phyloP scores from a whole-genome alignment of 2,329 filamentous ascomycete species.

The Pseudophaeomoniella oleicola region DNA sequence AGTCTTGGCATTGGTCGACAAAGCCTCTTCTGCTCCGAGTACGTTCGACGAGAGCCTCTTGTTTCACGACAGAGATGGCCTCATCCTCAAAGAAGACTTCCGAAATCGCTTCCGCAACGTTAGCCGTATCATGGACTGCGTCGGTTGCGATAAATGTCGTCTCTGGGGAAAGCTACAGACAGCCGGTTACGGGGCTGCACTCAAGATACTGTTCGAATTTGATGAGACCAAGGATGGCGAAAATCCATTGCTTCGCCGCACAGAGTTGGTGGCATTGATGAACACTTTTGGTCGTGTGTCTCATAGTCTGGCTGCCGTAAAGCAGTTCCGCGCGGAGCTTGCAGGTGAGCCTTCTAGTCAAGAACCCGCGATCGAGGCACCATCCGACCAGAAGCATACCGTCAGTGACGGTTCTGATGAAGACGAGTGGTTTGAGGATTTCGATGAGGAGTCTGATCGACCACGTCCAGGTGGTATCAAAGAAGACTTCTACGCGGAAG shows the following conservation, averaged over 20 bases:
- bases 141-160: slow-evolving; percentile 95
- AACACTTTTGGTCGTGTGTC: slow-evolving; percentile 86
- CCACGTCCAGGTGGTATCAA: slow-evolving; percentile 23
- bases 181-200: slow-evolving; percentile 79
- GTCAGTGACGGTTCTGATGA: slow-evolving; percentile 1
- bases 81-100: slow-evolving; percentile 89
- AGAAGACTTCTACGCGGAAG: slow-evolving; percentile 51
- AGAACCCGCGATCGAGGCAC: slow-evolving; percentile 21
- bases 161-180: slow-evolving; percentile 97
- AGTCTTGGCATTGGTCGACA: slow-evolving; percentile 59
- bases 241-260: slow-evolving; percentile 63
- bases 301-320: slow-evolving; percentile 61
- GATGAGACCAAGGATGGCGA: slow-evolving; percentile 50
- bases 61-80: slow-evolving; percentile 57
- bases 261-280: slow-evolving; percentile 84
- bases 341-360: slow-evolving; percentile 11
- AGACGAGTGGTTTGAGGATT: slow-evolving; percentile 20
- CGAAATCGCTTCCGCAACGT: slow-evolving; percentile 94
- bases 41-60: slow-evolving; percentile 94
- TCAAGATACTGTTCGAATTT: slow-evolving; percentile 94
- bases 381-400: slow-evolving; percentile 23
- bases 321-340: slow-evolving; percentile 48
- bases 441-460: slow-evolving; percentile 23
- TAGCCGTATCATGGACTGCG: slow-evolving; percentile 93
- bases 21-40: slow-evolving; percentile 50